Evolutionary conservation across 805 yeast species (phyloP), one percentile per base, ranked within the genome.

Genomic region (Cephaloascus fragrans): DNA sequence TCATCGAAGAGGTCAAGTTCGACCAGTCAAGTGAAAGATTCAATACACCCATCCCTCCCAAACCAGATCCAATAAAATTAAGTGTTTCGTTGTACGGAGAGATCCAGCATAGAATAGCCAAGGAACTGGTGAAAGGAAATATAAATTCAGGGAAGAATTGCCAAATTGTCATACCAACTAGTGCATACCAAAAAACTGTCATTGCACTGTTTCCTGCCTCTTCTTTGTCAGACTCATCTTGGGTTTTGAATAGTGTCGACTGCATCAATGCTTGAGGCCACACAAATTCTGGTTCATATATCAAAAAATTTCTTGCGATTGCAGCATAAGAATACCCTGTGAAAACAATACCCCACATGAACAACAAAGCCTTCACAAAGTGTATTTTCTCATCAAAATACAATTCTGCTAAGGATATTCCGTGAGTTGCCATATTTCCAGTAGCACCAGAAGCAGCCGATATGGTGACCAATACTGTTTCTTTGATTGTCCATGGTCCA

Each of bases 211-310:
- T 48, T 48, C 19, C 47, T 19, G 17, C 51, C 56, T 49, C 43
- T 29, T 50, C 49, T 12, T 37, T 33, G 36, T 48, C 50, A 15
- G 54, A 39, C 19, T 37, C 45, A 3, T 39, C 41, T 40, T 59
- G 64, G 0, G 64, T 51, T 35, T 59, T 63, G 41, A 69, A 59
- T 26, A 69, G 49, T 1, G 71, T 60, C 0, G 76, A 67, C 42
- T 72, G 77, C 78, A 72, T 72, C 38, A 71, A 54, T 2, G 76
- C 68, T 42, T 67, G 66, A 14, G 72, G 71, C 77, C 77, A 72
- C 6, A 64, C 53, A 42, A 69, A 68, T 36, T 69, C 67, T 0
- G 73, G 71, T 42, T 72, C 76, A 44, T 69, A 69, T 4, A 71
- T 48, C 19, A 72, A 64, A 33, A 66, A 55, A 29, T 57, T 52